A percentile compares a stretch with the other conserved stretches of the same genome.
Evolutionary conservation across 2,329 filamentous ascomycete species (phyloP).

Genomic region (Hymenoscyphus scutula): DNA sequence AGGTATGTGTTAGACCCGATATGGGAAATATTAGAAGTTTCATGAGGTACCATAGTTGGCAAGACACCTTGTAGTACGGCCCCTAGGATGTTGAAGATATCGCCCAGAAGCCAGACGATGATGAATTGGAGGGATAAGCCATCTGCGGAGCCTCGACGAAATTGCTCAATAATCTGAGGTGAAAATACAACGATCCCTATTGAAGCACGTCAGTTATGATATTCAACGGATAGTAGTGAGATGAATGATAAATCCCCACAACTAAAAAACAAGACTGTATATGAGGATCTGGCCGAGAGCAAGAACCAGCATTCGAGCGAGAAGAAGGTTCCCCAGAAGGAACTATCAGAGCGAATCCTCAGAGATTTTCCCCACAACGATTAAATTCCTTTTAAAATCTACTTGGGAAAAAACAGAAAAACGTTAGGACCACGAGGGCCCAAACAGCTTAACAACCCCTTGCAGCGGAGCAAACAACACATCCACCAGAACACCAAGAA

Average conservation of each 20-base stretch:
- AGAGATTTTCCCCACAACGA: neutral
- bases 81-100: slow-evolving; percentile 97
- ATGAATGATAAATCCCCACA: too few relatives aligned
- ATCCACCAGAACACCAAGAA: neutral
- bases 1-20: neutral
- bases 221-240: neutral
- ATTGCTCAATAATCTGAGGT: slow-evolving; percentile 95
- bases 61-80: slow-evolving; percentile 86
- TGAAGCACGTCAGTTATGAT: slow-evolving; percentile 38
- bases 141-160: slow-evolving; percentile 78
- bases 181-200: slow-evolving; percentile 89
- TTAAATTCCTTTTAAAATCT: neutral
- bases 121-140: slow-evolving; percentile 90
- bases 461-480: neutral
- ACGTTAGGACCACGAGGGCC: neutral
- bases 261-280: neutral
- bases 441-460: neutral
- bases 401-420: neutral
- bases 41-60: slow-evolving; percentile 74
- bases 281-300: neutral
- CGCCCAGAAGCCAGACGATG: slow-evolving; percentile 86
- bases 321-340: neutral
- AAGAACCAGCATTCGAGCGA: neutral
- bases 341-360: neutral
- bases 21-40: slow-evolving; percentile 7